These are phyloP conservation scores for Colletotrichum shisoi DNA, from an alignment of 2,329 filamentous ascomycete genomes.

Conservation along the genomic window DNA sequence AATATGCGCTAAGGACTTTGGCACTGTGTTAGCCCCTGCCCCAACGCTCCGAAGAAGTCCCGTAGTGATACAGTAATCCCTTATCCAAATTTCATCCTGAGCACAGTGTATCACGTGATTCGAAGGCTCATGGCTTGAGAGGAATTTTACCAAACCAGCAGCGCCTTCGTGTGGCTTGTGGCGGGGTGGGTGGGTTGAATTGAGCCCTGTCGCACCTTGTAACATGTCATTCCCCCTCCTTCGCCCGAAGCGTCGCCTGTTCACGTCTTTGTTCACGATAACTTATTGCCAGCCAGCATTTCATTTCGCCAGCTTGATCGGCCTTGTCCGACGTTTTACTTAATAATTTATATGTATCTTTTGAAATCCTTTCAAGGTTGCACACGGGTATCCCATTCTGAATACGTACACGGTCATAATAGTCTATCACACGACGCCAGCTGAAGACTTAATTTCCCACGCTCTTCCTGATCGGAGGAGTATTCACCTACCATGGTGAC, in stretches of 20 bases:
- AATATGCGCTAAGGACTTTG: neutral
- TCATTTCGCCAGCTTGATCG: too few species aligned
- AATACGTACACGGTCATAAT: neutral
- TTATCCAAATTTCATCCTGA: too few species aligned
- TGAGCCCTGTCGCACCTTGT: neutral
- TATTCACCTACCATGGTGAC: neutral
- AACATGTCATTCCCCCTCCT: neutral
- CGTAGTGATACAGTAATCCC: neutral
- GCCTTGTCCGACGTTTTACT: too few species aligned
- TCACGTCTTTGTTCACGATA: neutral
- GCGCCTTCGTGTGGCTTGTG: neutral
- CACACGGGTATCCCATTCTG: neutral
- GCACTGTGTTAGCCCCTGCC: slow-evolving; percentile 21
- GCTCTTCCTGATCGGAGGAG: neutral
- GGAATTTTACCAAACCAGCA: too few species aligned
- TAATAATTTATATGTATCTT: neutral
- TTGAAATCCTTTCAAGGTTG: neutral
- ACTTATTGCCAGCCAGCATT: neutral
- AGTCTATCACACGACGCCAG: neutral
- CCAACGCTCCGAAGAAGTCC: neutral
- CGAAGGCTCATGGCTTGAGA: too few species aligned
- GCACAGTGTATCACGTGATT: slow-evolving; percentile 23
- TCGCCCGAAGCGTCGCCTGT: too few species aligned
- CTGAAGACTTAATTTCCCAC: neutral
- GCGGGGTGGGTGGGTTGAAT: neutral